Evolutionary conservation across 768 basidiomycete species (phyloP), one percentile per base, ranked within the genome.

Genomic region (Kondoa subrosea): DNA sequence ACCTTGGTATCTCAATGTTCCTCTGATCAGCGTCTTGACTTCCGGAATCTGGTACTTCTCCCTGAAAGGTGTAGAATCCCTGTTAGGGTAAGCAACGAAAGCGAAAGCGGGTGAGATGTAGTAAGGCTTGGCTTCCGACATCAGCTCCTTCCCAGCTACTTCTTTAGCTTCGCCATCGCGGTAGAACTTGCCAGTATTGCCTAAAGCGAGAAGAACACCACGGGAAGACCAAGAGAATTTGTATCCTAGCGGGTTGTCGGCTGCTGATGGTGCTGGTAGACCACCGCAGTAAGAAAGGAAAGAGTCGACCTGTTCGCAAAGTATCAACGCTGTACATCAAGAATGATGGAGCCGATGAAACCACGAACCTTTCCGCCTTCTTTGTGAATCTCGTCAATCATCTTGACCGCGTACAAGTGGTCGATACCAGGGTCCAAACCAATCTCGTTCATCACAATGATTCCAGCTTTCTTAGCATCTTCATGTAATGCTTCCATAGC

Each of bases 221-320:
- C 91, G 87, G 4, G 91, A 88, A 4, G 91, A 93, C 95, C 95
- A 97, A 40, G 91, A 95, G 80, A 99, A 96, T 78, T 96, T 96
- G 85, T 96, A 99, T 14, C 93, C 93, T 67, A 97, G 86, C 1
- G 95, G 91, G 80, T 97, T 99, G 75, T 85, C 85, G 2, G 90
- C 84, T 75, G 87, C 87, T 73, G 89, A 86, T 4, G 91, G 89
- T 0, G 91, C 89, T 61, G 92, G 91, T 61, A 96, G 87, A 68
- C 93, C 93, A 75, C 92, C 91, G 71, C 93, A 97, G 83, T 90
- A 95, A 0, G 89, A 91, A 66, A 87, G 79, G 83, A 97, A 97
- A 72, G 87, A 80, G 75, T 88, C 91, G 78, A 93, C 81, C 88
- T 89, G 70, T 3, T 62, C 2, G 14, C 34, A 14, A 40, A 17